Evolutionary conservation across 106 monocot species (phyloP).

Genomic region (Acanthochlamys bracteata): DNA sequence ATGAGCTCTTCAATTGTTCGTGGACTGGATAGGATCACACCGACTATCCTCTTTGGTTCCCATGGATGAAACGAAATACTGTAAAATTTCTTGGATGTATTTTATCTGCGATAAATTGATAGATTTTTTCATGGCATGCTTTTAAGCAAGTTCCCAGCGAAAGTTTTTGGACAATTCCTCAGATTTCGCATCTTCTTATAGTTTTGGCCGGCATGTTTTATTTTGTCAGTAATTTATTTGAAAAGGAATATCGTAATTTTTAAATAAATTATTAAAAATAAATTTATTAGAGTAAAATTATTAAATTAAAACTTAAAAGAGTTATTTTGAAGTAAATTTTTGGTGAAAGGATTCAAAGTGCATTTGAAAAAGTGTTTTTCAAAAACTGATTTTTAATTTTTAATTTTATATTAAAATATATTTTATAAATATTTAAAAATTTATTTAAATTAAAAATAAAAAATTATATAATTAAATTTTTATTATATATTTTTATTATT

Average conservation of each 20-base stretch:
- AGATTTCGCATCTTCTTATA: conserved; percentile 34
- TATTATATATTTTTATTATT: no score
- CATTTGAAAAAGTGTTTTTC: no score
- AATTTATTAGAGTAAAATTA: no score
- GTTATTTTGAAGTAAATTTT: no score
- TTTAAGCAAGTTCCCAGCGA: not conserved
- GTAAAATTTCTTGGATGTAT: conserved; percentile 49
- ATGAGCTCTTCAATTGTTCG: conserved; percentile 59
- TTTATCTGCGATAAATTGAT: conserved; percentile 26
- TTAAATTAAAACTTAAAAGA: no score
- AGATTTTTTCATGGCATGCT: not conserved
- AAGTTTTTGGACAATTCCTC: conserved; percentile 25
- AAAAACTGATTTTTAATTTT: no score
- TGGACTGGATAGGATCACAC: conserved; percentile 74
- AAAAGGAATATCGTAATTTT: not conserved
- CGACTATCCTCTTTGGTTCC: conserved; percentile 56
- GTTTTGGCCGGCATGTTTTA: conserved; percentile 31
- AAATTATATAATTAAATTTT: no score
- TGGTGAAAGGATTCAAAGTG: no score
- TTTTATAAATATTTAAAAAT: no score
- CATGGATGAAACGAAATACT: conserved; percentile 81
- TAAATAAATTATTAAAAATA: not conserved
- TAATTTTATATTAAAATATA: no score
- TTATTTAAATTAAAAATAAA: no score
- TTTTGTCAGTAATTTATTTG: conserved; percentile 17